A percentile compares a stretch with the other conserved stretches of the same genome.
Conservation (phyloP, 805 yeast species). For the Monosporozyma servazzii region DNA sequence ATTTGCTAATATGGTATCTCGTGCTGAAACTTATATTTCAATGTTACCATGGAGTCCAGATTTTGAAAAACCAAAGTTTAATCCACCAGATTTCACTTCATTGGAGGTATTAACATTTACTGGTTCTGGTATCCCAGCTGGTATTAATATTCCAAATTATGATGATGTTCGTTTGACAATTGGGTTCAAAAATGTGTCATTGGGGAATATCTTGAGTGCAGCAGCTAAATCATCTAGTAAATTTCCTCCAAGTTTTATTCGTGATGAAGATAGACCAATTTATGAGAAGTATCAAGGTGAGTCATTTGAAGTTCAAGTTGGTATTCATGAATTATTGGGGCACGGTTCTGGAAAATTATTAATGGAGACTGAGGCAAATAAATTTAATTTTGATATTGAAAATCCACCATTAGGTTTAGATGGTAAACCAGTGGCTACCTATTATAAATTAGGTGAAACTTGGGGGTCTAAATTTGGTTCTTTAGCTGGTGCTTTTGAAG, state of each 20-base stretch:
- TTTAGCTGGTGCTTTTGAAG: constrained; percentile 81
- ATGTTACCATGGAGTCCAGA: constrained; percentile 69
- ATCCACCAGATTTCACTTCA: constrained; percentile 89
- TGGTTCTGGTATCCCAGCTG: constrained; percentile 87
- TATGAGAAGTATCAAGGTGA: constrained; percentile 68
- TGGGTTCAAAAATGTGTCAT: constrained; percentile 84
- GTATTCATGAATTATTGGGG: constrained; percentile 83
- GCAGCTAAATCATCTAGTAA: constrained; percentile 43
- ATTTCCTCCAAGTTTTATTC: constrained; percentile 60
- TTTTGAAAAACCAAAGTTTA: constrained; percentile 76
- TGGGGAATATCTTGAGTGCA: constrained; percentile 78
- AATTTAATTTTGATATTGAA: constrained; percentile 60
- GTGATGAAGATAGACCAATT: constrained; percentile 41
- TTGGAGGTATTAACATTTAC: constrained; percentile 84
- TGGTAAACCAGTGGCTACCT: constrained; percentile 54
- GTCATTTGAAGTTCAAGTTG: constrained; percentile 88
- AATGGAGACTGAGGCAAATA: constrained; percentile 47
- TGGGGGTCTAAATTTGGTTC: constrained; percentile 86
- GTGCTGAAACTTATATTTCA: constrained; percentile 55
- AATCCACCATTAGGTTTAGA: constrained; percentile 55
- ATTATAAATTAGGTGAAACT: constrained; percentile 72
- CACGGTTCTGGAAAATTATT: constrained; percentile 86
- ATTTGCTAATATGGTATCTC: constrained; percentile 57
- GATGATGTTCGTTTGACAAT: constrained; percentile 76
- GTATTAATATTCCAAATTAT: constrained; percentile 87